Evolutionary conservation across 352 stramenopile species (phyloP), one percentile per base, ranked within the genome.

Genomic region (Phytophthora rubi): DNA sequence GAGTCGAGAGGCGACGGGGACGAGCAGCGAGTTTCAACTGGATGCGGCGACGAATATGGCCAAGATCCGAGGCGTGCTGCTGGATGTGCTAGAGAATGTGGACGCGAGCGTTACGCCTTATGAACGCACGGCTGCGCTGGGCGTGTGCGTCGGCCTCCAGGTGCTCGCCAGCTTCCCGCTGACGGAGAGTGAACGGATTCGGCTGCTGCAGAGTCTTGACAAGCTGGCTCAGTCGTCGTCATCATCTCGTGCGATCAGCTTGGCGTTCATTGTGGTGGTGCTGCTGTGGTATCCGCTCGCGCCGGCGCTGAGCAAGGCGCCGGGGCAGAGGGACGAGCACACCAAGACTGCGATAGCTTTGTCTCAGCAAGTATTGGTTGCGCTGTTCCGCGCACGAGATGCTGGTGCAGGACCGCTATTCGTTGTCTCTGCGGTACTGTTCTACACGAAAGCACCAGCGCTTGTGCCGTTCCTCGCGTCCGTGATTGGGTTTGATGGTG

Each of bases 361-460:
- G n/a, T 83, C 84, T 13, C 82, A 92, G 66, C 82, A 92, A 75
- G 79, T 76, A 21, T 63, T 90, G 6, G 77, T 80, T 30, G 75
- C 81, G 26, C 56, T 90, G 13, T 92, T 90, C 62, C 70, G 76
- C 55, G 68, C 60, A 9, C 49, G 60, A 72, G 67, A 75, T 47
- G 79, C 82, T 57, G 66, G 70, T 0, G 75, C 77, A 16, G 81
- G 84, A 18, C 81, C 84, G 47, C 73, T 90, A 10, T 85, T 92
- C 10, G 77, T 92, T 0, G 73, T 92, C 15, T 87, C 80, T 18
- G 79, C 84, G 0, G 83, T 92, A 44, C 65, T 90, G 16, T 81
- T 92, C 52, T 92, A 90, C 69, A 92, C 84, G 13, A 90, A 90
- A 60, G 86, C 79, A 7, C 79, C 84, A 4, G 76, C 78, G 1